Evolutionary conservation across 2,329 filamentous ascomycete genomes (phyloP).

Genomic region (Pyrenophora seminiperda): DNA sequence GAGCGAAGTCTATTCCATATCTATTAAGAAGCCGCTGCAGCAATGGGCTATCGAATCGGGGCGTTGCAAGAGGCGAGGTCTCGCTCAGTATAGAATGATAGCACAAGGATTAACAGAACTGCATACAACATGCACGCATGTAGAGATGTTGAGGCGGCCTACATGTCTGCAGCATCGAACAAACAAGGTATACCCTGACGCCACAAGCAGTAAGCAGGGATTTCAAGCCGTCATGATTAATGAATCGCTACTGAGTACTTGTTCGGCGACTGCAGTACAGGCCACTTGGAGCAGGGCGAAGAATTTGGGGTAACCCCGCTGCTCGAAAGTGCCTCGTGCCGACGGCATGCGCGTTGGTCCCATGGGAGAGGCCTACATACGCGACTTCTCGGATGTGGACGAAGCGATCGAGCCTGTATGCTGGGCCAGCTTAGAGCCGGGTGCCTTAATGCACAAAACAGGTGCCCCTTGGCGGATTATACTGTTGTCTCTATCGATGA

Average conservation of each 20-base stretch:
- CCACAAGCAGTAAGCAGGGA: not conserved
- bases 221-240: not conserved
- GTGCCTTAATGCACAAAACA: too few relatives aligned
- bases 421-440: too few relatives aligned
- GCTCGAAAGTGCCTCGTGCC: too few relatives aligned
- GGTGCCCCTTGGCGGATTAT: too few relatives aligned
- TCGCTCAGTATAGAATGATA: not conserved
- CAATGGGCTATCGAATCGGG: not conserved
- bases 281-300: not conserved
- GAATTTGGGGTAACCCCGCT: not conserved
- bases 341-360: too few relatives aligned
- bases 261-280: not conserved
- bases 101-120: not conserved
- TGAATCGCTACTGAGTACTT: not conserved
- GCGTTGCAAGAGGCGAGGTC: not conserved
- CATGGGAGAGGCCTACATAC: not conserved
- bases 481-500: too few relatives aligned
- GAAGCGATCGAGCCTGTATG: not conserved
- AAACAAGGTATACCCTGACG: not conserved
- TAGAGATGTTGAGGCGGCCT: not conserved
- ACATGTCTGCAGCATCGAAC: not conserved
- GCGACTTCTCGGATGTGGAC: not conserved
- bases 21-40: not conserved
- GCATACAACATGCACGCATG: not conserved
- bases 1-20: not conserved